phyloP scores from a whole-genome alignment of 169 alveolate species.

The Plasmodium relictum region DNA sequence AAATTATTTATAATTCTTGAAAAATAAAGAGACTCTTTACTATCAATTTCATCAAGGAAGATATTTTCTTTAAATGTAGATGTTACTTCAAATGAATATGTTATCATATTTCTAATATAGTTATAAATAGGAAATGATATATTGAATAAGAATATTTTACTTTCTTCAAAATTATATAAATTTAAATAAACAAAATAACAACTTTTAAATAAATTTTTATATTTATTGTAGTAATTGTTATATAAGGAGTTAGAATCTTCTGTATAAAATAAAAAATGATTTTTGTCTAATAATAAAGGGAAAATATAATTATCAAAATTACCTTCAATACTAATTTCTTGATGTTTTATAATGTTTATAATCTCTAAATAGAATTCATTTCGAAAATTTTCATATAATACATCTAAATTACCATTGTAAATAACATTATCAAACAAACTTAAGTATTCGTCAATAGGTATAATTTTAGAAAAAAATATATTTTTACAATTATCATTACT shows the following conservation, averaged over 20 bases:
- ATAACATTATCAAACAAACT: conserved; percentile 11
- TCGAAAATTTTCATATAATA: conserved; percentile 15
- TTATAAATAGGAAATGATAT: conserved; percentile 16
- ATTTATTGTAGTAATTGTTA: conserved; percentile 8
- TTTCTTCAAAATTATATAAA: conserved; percentile 15
- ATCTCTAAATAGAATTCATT: conserved; percentile 31
- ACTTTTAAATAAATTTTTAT: conserved; percentile 13
- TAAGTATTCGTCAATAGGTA: background rate
- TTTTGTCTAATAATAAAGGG: conserved; percentile 10
- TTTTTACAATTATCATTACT: background rate
- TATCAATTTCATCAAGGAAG: background rate
- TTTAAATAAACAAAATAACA: conserved; percentile 14
- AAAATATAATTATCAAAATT: conserved; percentile 32
- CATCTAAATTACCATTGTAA: conserved; percentile 30
- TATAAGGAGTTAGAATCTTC: background rate
- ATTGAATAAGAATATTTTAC: conserved; percentile 1
- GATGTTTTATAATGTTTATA: conserved; percentile 28
- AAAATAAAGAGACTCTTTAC: background rate
- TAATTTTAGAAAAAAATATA: conserved; percentile 1
- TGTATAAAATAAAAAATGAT: conserved; percentile 29
- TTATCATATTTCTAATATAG: conserved; percentile 9
- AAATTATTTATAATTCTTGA: background rate
- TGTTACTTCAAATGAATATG: background rate
- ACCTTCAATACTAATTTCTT: conserved; percentile 16
- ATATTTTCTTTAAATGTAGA: background rate